Base-by-base conservation (phyloP, 306 rosid species). In the Lathyrus oleraceus region DNA sequence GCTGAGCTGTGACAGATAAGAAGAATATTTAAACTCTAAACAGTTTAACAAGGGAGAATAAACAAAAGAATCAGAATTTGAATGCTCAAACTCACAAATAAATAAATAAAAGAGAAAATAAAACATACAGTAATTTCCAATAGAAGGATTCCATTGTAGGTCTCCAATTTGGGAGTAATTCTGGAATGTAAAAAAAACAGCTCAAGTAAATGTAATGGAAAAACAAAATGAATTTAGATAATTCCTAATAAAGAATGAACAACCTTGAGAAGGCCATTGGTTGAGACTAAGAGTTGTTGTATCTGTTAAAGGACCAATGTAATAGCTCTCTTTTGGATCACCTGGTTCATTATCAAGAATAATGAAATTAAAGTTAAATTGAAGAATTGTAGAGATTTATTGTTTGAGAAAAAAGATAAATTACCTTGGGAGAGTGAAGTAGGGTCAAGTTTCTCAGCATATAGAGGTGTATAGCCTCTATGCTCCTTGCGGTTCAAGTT, bases 211-310 rank as follows among this genome's bases (percentile, higher is more conserved):
- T 21, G 23, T 21, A 21, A 21, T 21, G 9, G 7, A 35, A 75
- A 52, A 43, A 13, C 58, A 21, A 27, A 69, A 32, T 3, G 36
- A 30, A 48, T 59, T 1, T 15, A 3, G 1, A 45, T 45, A 5
- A 6, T 35, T 51, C 48, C 67, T 23, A 21, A 72, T 17, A 13
- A 43, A 67, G 28, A 61, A 32, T 52, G 23, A 67, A 56, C 42
- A 45, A 92, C 98, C 98, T 72, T 78, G 66, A 49, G 87, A 74
- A 71, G 96, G 98, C 98, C 98, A 92, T 77, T 86, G 96, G 79
- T 92, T 92, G 30, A 88, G 80, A 51, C 61, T 27, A 53, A 3
- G 58, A 73, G 58, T 63, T 2, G 59, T 30, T 44, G 13, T 39
- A 19, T 87, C 93, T 57, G 68, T 91, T 64, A 88, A n/a, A 78